phyloP scores from a whole-genome alignment of 306 rosid species.

The Hylodesmum podocarpum region DNA sequence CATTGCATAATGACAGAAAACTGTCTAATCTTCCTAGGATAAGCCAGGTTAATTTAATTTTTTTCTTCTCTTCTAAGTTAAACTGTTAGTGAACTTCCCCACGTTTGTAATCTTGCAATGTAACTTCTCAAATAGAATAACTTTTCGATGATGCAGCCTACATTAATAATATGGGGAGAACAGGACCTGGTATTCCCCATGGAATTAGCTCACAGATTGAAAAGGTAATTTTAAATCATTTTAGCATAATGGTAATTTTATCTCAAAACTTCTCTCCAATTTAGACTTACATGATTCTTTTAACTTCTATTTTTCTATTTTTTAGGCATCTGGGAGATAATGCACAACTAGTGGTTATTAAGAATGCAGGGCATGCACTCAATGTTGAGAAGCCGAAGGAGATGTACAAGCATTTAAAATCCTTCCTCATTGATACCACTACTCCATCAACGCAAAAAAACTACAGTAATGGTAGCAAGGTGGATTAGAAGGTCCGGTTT shows the following conservation, averaged over 20 bases:
- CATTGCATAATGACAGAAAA: conserved; percentile 64
- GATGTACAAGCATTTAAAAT: conserved; percentile 52
- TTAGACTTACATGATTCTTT: neutral
- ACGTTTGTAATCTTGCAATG: neutral
- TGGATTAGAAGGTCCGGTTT: conserved; percentile 40
- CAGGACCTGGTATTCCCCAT: conserved; percentile 75
- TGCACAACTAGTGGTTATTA: conserved; percentile 58
- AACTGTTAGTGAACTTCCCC: neutral
- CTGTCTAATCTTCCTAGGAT: conserved; percentile 80
- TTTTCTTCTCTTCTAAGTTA: neutral
- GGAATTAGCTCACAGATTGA: conserved; percentile 79
- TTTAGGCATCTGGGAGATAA: conserved; percentile 75
- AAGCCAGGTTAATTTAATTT: conserved; percentile 78
- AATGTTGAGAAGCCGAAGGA: conserved; percentile 78
- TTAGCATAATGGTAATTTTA: neutral
- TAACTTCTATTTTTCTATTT: neutral
- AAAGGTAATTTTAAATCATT: conserved; percentile 46
- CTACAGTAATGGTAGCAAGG: conserved; percentile 49
- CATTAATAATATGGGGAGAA: conserved; percentile 89
- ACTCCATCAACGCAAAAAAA: conserved; percentile 35
- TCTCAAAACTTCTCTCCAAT: neutral
- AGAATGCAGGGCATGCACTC: conserved; percentile 88
- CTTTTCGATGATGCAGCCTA: conserved; percentile 56
- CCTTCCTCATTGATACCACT: conserved; percentile 55
- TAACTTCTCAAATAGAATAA: neutral